Conservation (phyloP, 2,329 filamentous ascomycete species). For the Cordyceps javanica region DNA sequence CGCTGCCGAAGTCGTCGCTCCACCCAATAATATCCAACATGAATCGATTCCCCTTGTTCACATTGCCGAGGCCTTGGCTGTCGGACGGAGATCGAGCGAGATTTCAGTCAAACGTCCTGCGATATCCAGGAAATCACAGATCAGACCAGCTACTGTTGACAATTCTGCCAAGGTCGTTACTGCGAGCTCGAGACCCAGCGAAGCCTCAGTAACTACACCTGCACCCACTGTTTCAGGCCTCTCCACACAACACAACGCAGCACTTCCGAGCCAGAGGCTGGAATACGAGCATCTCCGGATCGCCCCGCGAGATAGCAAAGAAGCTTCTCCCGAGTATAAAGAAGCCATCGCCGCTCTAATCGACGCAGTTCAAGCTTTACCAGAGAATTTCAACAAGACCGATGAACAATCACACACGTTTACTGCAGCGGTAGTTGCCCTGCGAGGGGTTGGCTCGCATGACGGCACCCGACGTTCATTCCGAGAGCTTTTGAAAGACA, state of each 20-base stretch:
- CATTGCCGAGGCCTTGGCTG: neutral
- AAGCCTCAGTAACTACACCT: neutral
- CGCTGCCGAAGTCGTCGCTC: neutral
- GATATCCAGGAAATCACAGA: neutral
- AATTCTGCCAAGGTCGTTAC: neutral
- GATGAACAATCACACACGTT: neutral
- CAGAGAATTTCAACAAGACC: neutral
- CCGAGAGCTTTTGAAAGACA: neutral
- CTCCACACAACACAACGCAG: neutral
- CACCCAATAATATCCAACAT: neutral
- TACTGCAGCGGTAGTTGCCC: neutral
- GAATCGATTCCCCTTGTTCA: neutral
- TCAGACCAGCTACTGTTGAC: neutral
- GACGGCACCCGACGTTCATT: neutral
- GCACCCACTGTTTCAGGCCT: neutral
- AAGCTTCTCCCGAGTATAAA: neutral
- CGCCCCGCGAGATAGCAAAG: neutral
- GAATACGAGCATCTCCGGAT: slow-evolving; percentile 1
- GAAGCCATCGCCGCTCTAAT: neutral
- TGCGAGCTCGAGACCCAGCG: neutral
- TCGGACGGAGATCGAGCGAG: neutral
- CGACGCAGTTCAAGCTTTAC: neutral
- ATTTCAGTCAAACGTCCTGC: neutral
- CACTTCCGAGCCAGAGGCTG: neutral
- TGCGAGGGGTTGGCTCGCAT: neutral